Evolutionary conservation across 1,284 basidiomycete genomes (phyloP), one percentile per base, ranked within the genome.

Genomic region (Tilletia walkeri): DNA sequence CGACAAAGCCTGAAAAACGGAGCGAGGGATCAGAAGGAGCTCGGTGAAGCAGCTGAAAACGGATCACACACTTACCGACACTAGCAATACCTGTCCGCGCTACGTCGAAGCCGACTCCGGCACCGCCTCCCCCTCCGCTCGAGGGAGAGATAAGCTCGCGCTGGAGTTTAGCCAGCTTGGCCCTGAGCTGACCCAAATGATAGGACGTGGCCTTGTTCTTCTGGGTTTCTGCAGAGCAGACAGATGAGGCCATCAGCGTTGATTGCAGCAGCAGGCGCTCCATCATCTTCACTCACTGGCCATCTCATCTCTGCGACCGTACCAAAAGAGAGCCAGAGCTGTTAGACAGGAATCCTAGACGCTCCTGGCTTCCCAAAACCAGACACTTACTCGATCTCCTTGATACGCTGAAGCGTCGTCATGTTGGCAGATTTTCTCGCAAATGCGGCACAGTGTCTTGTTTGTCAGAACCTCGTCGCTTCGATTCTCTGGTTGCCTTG

Each of bases 111-210:
- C 82, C 82, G 2, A 77, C 67, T 20, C 81, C 81, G 7, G 90
- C 91, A 12, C 79, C 94, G 16, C 95, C 95, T 7, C 94, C 92
- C 6, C 92, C 88, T 49, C 90, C 89, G 38, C 88, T 86, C 2
- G 90, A 86, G 1, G 93, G 91, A 3, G 89, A 87, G 79, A 99
- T 93, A 69, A 99, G 90, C 83, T 99, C 96, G 71, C 96, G 89
- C 76, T 94, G 89, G 65, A 99, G 90, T 85, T 99, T 99, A 67
- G 96, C 96, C 67, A 99, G 90, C 85, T 99, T 99, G 73, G 96
- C 95, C 85, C 97, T 98, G 83, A 98, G 90, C 86, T 97, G 94
- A 70, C 95, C 95, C 73, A 96, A 85, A 86, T 97, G 95, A 85
- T 95, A 96, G 36, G 72, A 73, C 3, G 75, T 75, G 24, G 76